Evolutionary conservation across 176 grass and related monocot genomes (phyloP).

Genomic region (Eleusine indica): DNA sequence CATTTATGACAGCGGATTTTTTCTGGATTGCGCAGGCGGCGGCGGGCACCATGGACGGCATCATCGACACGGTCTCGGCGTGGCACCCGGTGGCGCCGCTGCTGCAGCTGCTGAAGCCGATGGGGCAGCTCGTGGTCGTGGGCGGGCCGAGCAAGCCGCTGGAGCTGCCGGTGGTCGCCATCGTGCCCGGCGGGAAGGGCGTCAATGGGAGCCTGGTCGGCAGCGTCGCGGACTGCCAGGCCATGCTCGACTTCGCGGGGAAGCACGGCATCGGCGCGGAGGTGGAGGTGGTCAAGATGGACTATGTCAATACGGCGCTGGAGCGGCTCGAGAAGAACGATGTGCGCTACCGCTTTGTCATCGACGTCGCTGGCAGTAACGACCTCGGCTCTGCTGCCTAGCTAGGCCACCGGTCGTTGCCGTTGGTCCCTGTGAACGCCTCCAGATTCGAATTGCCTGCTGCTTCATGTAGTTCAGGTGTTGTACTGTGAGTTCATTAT

Average conservation of each 20-base stretch:
- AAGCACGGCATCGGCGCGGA: not conserved
- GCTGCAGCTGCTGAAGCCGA: constrained; percentile 34
- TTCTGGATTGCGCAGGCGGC: not conserved
- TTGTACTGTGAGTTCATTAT: no score
- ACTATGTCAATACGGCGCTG: not conserved
- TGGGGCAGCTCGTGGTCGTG: constrained; percentile 43
- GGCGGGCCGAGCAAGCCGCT: constrained; percentile 45
- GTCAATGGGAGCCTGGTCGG: constrained; percentile 41
- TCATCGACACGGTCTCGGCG: constrained; percentile 62
- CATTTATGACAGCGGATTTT: no score
- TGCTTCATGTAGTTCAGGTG: no score
- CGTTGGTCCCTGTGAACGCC: no score
- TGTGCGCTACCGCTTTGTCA: not conserved
- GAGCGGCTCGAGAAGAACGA: not conserved
- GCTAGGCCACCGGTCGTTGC: no score
- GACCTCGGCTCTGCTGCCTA: no score
- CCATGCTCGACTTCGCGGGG: not conserved
- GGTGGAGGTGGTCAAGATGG: not conserved
- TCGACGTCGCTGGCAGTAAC: not conserved
- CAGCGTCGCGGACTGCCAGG: not conserved
- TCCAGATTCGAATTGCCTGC: no score
- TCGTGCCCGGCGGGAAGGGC: constrained; percentile 60
- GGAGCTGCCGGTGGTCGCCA: constrained; percentile 43
- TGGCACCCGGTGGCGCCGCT: constrained; percentile 43
- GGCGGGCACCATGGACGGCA: constrained; percentile 55